Evolutionary conservation across 2,329 filamentous ascomycete genomes (phyloP).

Genomic region (Ophiostoma perfectum): DNA sequence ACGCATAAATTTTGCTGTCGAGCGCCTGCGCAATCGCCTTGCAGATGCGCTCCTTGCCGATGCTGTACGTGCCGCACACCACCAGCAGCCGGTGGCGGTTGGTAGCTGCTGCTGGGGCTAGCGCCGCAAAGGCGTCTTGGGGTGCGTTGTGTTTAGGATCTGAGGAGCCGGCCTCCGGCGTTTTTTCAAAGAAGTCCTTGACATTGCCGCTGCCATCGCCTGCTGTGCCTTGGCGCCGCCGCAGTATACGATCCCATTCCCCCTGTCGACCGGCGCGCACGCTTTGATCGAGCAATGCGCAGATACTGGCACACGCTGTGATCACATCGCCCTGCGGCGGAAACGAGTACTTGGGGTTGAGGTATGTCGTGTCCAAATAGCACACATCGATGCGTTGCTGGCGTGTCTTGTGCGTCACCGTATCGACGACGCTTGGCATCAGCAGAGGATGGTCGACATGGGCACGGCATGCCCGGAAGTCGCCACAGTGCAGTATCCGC

Average conservation of each 20-base stretch:
- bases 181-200: slow-evolving; percentile 46
- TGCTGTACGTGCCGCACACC: slow-evolving; percentile 93
- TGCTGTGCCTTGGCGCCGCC: slow-evolving; percentile 31
- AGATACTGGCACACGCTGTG: slow-evolving; percentile 79
- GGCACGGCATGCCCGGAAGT: slow-evolving; percentile 83
- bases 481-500: slow-evolving; percentile 87
- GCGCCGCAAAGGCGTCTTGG: slow-evolving; percentile 26
- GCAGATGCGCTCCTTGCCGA: slow-evolving; percentile 95
- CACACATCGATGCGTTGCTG: slow-evolving; percentile 92
- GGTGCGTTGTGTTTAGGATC: not conserved
- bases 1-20: slow-evolving; percentile 81
- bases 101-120: slow-evolving; percentile 23
- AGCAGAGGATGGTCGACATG: slow-evolving; percentile 80
- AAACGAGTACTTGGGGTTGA: slow-evolving; percentile 93
- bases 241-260: slow-evolving; percentile 43
- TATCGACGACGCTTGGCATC: slow-evolving; percentile 66
- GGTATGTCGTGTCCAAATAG: slow-evolving; percentile 95
- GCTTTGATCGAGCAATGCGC: slow-evolving; percentile 46
- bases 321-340: slow-evolving; percentile 86
- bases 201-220: slow-evolving; percentile 39
- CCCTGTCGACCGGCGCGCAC: slow-evolving; percentile 38
- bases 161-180: slow-evolving; percentile 24
- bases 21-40: slow-evolving; percentile 84
- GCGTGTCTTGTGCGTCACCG: slow-evolving; percentile 57
- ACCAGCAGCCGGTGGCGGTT: slow-evolving; percentile 63